phyloP scores from a whole-genome alignment of 352 stramenopile genomes.

The Globisporangium paddicum region DNA sequence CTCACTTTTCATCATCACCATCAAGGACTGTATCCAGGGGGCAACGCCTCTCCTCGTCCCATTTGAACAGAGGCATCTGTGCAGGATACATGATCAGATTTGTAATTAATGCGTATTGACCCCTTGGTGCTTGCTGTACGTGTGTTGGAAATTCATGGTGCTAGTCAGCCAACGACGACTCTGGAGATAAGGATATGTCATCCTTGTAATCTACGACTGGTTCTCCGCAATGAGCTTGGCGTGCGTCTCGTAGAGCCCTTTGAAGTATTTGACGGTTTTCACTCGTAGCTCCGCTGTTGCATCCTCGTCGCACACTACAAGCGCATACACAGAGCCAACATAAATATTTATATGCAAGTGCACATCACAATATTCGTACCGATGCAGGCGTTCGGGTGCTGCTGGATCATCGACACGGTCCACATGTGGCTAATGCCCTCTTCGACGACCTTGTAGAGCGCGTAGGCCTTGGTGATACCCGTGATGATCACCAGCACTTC shows the following conservation, averaged over 20 bases:
- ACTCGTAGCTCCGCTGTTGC: conserved; percentile 85
- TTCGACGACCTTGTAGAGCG: conserved; percentile 87
- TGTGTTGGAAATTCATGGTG: too few species aligned
- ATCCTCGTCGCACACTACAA: conserved; percentile 82
- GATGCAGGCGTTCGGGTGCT: conserved; percentile 79
- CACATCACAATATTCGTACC: conserved; percentile 19
- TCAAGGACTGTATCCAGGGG: too few species aligned
- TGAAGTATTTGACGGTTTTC: conserved; percentile 92
- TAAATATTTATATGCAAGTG: neutral
- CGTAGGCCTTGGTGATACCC: conserved; percentile 79
- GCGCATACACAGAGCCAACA: neutral
- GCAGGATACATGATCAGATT: too few species aligned
- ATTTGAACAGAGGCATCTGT: too few species aligned
- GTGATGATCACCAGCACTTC: conserved; percentile 90
- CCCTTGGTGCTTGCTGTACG: too few species aligned
- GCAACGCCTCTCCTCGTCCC: too few species aligned
- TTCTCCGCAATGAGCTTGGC: conserved; percentile 30
- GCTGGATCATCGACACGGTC: conserved; percentile 86
- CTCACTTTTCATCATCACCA: too few species aligned
- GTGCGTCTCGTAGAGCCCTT: conserved; percentile 60
- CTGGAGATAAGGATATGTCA: too few species aligned
- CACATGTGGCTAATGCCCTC: conserved; percentile 91
- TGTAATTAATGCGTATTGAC: too few species aligned
- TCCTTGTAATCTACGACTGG: neutral
- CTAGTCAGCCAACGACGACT: too few species aligned